Base-by-base conservation (phyloP, 768 basidiomycete genomes). In the Coprinopsis marcescibilis region DNA sequence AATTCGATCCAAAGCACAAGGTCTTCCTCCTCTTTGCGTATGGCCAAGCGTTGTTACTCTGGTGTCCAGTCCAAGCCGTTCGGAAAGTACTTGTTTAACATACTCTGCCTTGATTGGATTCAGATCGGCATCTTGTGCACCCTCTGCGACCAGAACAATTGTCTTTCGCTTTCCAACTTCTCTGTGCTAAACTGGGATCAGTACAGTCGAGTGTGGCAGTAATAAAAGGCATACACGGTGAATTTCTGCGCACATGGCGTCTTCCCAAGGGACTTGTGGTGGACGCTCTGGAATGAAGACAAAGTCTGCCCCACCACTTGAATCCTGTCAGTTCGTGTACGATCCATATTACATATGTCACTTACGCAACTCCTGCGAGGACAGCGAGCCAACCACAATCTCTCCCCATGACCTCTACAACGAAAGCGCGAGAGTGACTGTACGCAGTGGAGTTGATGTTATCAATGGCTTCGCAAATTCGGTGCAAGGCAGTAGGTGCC, bases 361-460 rank as follows among this genome's bases (percentile, higher is more conserved):
- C 79, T 49, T 57, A 88, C 84, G 88, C 89, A 41, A 97, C 85
- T 51, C 88, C 93, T 10, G 93, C 96, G 58, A 93, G 75, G 19
- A 98, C 72, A 2, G 96, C 93, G 14, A 98, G 73, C 96, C 96
- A 99, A n/a, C 96, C 96, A 65, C 96, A 98, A 62, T 98, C 90
- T 46, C 95, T 73, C n/a, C 96, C 96, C 96, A 98, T 99, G 44
- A 98, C 96, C 65, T 98, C 96, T 32, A 99, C 75, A 33, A 99
- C 94, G 64, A 99, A 99, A 0, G 96, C 96, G 48, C 96, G 80
- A 23, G 93, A 97, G 65, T 99, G 96, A 46, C 91, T 95, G 52
- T 78, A 78, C 5, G 96, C 96, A 6, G 96, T 98, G 3, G 93
- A 94, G 57, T 93, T 95, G 65, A 99, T 98, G 54, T 92, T 95